phyloP scores from a whole-genome alignment of 768 basidiomycete species.

The Scleroderma citrinum region DNA sequence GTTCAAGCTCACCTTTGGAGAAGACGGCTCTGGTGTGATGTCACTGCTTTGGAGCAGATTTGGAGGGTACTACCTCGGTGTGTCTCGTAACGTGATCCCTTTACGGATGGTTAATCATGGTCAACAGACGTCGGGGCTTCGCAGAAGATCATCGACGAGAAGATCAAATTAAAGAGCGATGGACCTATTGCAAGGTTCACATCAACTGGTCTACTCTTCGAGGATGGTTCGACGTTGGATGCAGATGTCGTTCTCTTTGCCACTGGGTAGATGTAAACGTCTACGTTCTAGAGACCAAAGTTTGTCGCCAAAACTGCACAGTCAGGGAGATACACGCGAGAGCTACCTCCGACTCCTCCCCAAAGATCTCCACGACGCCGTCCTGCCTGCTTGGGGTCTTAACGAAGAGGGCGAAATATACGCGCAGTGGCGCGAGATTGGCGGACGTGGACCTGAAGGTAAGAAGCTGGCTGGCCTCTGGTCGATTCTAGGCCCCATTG shows the following conservation, averaged over 20 bases:
- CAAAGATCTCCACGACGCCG: background rate
- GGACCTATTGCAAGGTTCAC: slow-evolving; percentile 42
- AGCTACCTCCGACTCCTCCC: slow-evolving; percentile 5
- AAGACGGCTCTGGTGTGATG: slow-evolving; percentile 41
- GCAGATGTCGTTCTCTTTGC: slow-evolving; percentile 57
- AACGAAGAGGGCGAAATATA: slow-evolving; percentile 19
- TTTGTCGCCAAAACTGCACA: background rate
- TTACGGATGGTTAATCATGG: background rate
- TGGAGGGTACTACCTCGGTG: slow-evolving; percentile 63
- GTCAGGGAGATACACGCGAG: slow-evolving; percentile 1
- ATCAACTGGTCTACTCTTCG: slow-evolving; percentile 39
- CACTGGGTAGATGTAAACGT: slow-evolving; percentile 41
- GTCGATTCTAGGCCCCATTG: slow-evolving; percentile 60
- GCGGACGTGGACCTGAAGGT: slow-evolving; percentile 25
- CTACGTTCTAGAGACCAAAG: background rate
- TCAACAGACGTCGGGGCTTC: slow-evolving; percentile 51
- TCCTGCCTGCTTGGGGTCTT: slow-evolving; percentile 17
- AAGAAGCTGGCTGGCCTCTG: slow-evolving; percentile 34
- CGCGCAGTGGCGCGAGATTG: slow-evolving; percentile 39
- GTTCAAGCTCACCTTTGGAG: slow-evolving; percentile 46
- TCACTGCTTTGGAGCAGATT: slow-evolving; percentile 29
- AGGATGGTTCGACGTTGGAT: slow-evolving; percentile 39
- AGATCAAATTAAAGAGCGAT: slow-evolving; percentile 67
- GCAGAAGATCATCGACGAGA: slow-evolving; percentile 57
- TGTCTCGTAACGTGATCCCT: background rate